Conservation (phyloP, 345 rosid species). For the Populus davidiana region DNA sequence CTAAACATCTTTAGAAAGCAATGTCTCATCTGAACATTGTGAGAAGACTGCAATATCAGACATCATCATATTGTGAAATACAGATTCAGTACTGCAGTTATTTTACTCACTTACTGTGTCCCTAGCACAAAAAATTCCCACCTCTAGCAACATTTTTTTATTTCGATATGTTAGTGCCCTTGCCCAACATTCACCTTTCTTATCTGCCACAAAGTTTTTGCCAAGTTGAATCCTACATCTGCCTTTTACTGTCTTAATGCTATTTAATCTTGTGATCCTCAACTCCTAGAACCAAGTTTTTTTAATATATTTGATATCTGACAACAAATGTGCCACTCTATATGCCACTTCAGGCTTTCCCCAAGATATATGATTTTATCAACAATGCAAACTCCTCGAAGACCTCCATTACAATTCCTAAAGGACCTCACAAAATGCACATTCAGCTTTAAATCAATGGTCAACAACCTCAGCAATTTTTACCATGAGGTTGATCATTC, state of each 20-base stretch:
- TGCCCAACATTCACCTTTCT: background rate
- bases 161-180: background rate
- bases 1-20: background rate
- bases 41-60: background rate
- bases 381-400: background rate
- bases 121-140: background rate
- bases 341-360: too few species aligned
- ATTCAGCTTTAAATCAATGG: background rate
- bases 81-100: background rate
- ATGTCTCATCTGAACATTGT: background rate
- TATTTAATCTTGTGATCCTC: background rate
- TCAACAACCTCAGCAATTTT: background rate
- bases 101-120: background rate
- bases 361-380: background rate
- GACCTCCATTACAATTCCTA: background rate
- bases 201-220: background rate
- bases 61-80: background rate
- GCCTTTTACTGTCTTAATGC: background rate
- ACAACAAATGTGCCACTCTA: too few species aligned
- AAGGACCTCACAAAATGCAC: background rate
- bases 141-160: background rate
- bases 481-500: background rate
- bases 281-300: background rate
- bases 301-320: background rate
- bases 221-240: background rate